phyloP scores from a whole-genome alignment of 257 asterid species.

The Verbascum thapsus region DNA sequence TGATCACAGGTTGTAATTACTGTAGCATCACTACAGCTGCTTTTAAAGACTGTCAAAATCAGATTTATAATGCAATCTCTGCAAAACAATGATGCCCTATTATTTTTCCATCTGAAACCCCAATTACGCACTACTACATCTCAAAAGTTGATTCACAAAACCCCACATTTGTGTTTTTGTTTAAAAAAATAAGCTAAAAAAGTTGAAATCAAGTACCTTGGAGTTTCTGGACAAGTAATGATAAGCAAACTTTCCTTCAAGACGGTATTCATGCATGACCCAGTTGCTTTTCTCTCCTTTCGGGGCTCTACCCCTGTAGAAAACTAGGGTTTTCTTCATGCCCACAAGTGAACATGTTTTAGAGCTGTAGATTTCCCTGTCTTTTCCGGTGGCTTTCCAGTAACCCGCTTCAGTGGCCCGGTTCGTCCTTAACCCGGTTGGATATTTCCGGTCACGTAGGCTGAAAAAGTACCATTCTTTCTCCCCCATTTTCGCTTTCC shows the following conservation, averaged over 20 bases:
- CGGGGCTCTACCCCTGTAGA: slow-evolving; percentile 83
- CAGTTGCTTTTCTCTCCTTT: slow-evolving; percentile 87
- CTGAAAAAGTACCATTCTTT: slow-evolving; percentile 96
- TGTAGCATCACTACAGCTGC: too few species aligned
- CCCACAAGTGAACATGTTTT: slow-evolving; percentile 72
- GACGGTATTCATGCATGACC: slow-evolving; percentile 97
- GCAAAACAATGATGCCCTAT: slow-evolving; percentile 14
- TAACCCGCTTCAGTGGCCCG: slow-evolving; percentile 95
- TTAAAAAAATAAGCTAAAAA: too few species aligned
- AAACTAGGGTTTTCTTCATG: slow-evolving; percentile 99
- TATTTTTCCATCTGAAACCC: background rate
- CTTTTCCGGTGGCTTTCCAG: slow-evolving; percentile 98
- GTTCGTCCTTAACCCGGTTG: slow-evolving; percentile 85
- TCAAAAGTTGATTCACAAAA: background rate
- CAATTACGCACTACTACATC: background rate
- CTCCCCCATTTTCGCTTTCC: slow-evolving; percentile 84
- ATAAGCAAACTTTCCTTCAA: slow-evolving; percentile 81
- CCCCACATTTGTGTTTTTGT: too few species aligned
- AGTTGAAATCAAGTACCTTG: too few species aligned
- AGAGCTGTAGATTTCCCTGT: slow-evolving; percentile 78
- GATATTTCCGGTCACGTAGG: slow-evolving; percentile 80
- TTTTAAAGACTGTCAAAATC: background rate
- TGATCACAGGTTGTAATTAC: too few species aligned
- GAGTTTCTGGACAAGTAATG: slow-evolving; percentile 69
- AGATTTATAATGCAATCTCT: background rate